Evolutionary conservation across 495 filamentous ascomycete genomes (phyloP), one percentile per base, ranked within the genome.

Genomic region (Jackrogersella minutella): DNA sequence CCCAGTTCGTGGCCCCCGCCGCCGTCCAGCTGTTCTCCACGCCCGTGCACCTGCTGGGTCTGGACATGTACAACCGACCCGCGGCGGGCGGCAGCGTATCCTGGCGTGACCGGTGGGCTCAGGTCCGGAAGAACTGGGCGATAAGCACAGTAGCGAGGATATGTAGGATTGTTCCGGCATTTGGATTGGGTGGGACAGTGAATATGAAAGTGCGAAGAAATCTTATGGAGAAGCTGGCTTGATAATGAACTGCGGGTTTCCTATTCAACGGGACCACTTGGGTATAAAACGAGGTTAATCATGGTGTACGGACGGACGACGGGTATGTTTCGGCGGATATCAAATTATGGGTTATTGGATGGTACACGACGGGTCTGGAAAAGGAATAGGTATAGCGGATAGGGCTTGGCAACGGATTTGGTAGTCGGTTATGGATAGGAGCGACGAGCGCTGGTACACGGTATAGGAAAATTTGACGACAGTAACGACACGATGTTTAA

Each of bases 81-180:
- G 79, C 79, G 21, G 79, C 80, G 36, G 73, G 70, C 1, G 76
- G 76, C 7, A 79, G 78, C 14, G 68, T 60, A 19, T 67, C 43
- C 2, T 87, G 83, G 82, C 74, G 77, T 40, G 86, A 90, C 3
- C 82, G 94, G 37, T 82, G 82, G 77, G 66, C 76, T 13, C 84
- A 86, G 44, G 87, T 97, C 10, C 79, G 82, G 49, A 83, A 84
- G 73, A 93, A 97, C 72, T 97, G 93, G 84, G 79, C 82, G 21
- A 82, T 89, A 7, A 96, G 91, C 71, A 86, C 86, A 37, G 82
- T 85, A 70, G 94, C 94, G 66, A 81, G 95, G 49, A 91, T 97
- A 80, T 91, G 90, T 37, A 87, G 95, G 78, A 97, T 97, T 69
- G 84, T 98, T 22, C 94, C 95, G 47, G 94, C 94, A 14, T 97